Conservation (phyloP, 805 yeast species). For the Ogataea parapolymorpha region DNA sequence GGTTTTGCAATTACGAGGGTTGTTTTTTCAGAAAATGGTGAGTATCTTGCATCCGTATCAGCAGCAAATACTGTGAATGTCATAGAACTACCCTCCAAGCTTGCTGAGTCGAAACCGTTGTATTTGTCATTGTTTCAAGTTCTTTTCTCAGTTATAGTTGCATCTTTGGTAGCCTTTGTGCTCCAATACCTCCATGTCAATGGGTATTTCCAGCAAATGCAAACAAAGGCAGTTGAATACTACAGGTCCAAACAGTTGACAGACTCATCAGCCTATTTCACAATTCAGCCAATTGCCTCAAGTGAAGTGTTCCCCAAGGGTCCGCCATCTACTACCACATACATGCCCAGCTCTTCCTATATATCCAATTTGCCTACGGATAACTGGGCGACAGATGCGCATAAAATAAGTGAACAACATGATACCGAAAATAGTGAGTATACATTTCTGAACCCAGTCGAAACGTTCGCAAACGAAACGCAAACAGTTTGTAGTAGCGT, state of each 20-base stretch:
- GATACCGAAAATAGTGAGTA: background rate
- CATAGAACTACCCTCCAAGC: conserved; percentile 52
- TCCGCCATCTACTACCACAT: conserved; percentile 20
- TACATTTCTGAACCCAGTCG: background rate
- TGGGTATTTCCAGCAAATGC: conserved; percentile 26
- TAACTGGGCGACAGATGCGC: background rate
- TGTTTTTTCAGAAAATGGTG: conserved; percentile 65
- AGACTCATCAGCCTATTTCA: conserved; percentile 35
- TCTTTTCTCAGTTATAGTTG: conserved; percentile 23
- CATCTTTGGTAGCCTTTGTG: conserved; percentile 23
- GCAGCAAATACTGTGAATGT: conserved; percentile 74
- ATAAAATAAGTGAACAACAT: too few relatives aligned
- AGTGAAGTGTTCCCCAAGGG: conserved; percentile 20
- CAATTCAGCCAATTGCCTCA: conserved; percentile 30
- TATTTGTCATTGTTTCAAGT: conserved; percentile 26
- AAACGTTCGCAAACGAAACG: background rate
- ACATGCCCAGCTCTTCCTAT: conserved; percentile 14
- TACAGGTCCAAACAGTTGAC: conserved; percentile 26
- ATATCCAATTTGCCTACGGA: too few relatives aligned
- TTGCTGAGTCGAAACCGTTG: conserved; percentile 39
- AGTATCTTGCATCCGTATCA: conserved; percentile 65
- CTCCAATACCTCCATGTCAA: conserved; percentile 29
- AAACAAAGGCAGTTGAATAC: conserved; percentile 18
- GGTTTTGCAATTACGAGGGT: conserved; percentile 74
- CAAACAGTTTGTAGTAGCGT: too few relatives aligned